Base-by-base conservation (phyloP, 805 yeast species). In the Candida railenensis region DNA sequence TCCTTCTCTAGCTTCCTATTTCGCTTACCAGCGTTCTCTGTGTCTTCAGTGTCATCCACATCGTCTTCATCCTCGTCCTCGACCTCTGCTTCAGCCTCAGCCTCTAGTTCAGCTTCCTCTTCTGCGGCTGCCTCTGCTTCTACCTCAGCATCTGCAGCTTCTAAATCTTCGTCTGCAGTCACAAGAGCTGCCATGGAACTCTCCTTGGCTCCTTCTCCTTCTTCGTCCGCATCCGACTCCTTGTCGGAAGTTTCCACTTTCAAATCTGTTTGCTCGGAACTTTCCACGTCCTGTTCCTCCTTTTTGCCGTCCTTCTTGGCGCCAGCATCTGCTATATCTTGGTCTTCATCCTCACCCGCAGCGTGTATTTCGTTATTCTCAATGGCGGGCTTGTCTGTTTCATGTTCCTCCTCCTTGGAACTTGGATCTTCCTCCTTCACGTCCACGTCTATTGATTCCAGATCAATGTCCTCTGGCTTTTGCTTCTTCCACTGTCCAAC, bases 251-350 rank as follows among this genome's bases (percentile, higher is more conserved):
- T 28, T 32, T 4, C 41, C 39, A 11, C 20, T 43, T 28, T 38
- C 47, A 15, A 20, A 16, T 5, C 32, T 8, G 28, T 9, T 7
- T 8, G 15, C 15, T n/a, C 49, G 7, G 48, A 47, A 28, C 39
- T 53, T 49, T 56, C 61, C 32, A 53, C 57, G 20, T 54, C 62
- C 7, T 46, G 60, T 42, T 46, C 51, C 5, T 46, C 45, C 21
- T 48, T 48, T 41, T 51, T 62, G 4, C 48, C 55, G n/a, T 52
- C 58, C 9, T 55, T 58, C 7, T 43, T 22, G 9, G 12, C 41
- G 16, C 16, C 46, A 1, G 34, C 38, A 11, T 40, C 41, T 19
- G 12, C 37, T 2, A 25, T 22, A 22, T 37, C 49, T 7, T 48
- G 52, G 4, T 51, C 57, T 18, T 53, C 54, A 25, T 52, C n/a